A percentile compares a stretch with the other conserved stretches of the same genome.
phyloP scores from a whole-genome alignment of 306 rosid genomes.

The Crotalaria pallida region DNA sequence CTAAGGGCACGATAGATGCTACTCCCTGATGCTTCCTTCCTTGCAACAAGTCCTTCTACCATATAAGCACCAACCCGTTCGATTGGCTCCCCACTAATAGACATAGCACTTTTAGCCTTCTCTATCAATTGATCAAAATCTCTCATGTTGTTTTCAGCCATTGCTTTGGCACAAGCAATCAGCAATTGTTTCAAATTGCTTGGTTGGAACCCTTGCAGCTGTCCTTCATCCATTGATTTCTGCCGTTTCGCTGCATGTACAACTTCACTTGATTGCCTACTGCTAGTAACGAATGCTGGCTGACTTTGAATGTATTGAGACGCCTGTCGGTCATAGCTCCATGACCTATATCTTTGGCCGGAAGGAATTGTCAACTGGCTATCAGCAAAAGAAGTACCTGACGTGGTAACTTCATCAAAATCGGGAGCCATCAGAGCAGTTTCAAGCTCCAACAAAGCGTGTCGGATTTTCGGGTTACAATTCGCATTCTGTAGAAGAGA shows the following conservation, averaged over 20 bases:
- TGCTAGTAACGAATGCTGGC: slow-evolving; percentile 31
- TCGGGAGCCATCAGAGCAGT: slow-evolving; percentile 84
- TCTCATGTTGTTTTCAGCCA: slow-evolving; percentile 43
- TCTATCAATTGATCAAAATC: slow-evolving; percentile 53
- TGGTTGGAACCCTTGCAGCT: slow-evolving; percentile 36
- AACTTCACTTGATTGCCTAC: slow-evolving; percentile 36
- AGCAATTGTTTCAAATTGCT: slow-evolving; percentile 62
- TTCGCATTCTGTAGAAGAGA: slow-evolving; percentile 37
- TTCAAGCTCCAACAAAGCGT: slow-evolving; percentile 64
- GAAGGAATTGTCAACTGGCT: slow-evolving; percentile 28
- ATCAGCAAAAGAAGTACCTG: slow-evolving; percentile 38
- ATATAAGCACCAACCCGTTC: slow-evolving; percentile 93
- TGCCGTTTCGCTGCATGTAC: slow-evolving; percentile 50
- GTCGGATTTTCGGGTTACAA: slow-evolving; percentile 36
- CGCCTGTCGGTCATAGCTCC: slow-evolving; percentile 42
- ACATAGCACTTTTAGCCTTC: slow-evolving; percentile 55
- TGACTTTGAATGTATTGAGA: slow-evolving; percentile 38
- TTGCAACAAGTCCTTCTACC: slow-evolving; percentile 93
- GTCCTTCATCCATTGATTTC: slow-evolving; percentile 49
- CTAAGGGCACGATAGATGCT: slow-evolving; percentile 71
- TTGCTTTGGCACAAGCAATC: slow-evolving; percentile 74
- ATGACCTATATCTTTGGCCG: slow-evolving; percentile 37
- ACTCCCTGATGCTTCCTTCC: slow-evolving; percentile 75
- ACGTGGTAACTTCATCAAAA: slow-evolving; percentile 37
- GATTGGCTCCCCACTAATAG: slow-evolving; percentile 83